phyloP scores from a whole-genome alignment of 2,329 filamentous ascomycete genomes.

The Aspergillus terreus region DNA sequence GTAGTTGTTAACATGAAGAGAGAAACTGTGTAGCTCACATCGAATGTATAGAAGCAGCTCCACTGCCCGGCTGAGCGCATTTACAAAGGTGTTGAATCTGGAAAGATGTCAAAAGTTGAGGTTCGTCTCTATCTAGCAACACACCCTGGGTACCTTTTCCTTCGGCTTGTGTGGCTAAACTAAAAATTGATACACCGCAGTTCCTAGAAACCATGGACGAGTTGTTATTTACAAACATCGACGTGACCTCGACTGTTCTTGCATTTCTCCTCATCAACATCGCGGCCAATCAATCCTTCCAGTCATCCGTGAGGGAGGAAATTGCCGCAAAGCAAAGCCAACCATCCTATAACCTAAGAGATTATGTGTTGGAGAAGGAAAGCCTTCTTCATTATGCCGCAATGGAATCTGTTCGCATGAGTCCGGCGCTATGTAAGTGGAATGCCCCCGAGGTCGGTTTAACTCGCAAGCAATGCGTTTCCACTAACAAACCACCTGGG shows the following conservation, averaged over 20 bases:
- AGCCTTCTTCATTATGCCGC: not conserved
- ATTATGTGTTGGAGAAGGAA: not conserved
- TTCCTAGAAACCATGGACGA: conserved; percentile 35
- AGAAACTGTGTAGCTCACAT: not conserved
- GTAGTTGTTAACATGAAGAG: not conserved
- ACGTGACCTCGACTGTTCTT: conserved; percentile 30
- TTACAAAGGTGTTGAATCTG: not conserved
- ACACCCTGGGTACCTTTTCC: too few relatives aligned
- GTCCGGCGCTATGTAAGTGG: conserved; percentile 27
- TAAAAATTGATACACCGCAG: not conserved
- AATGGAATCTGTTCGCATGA: not conserved
- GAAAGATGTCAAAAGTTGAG: not conserved
- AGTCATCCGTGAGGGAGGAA: too few relatives aligned
- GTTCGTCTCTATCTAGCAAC: not conserved
- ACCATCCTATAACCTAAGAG: too few relatives aligned
- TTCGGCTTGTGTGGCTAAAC: too few relatives aligned
- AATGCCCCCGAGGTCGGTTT: too few relatives aligned
- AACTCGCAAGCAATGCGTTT: too few relatives aligned
- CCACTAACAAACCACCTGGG: too few relatives aligned
- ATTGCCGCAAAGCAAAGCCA: too few relatives aligned
- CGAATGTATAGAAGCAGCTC: not conserved
- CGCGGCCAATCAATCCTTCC: not conserved
- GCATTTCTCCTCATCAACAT: not conserved
- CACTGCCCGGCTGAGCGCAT: not conserved
- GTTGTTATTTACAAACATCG: conserved; percentile 43